Percentiles rank a stretch among this genome's conserved stretches.
phyloP scores from a whole-genome alignment of 495 filamentous ascomycete species.

The Talaromyces thailandensis region DNA sequence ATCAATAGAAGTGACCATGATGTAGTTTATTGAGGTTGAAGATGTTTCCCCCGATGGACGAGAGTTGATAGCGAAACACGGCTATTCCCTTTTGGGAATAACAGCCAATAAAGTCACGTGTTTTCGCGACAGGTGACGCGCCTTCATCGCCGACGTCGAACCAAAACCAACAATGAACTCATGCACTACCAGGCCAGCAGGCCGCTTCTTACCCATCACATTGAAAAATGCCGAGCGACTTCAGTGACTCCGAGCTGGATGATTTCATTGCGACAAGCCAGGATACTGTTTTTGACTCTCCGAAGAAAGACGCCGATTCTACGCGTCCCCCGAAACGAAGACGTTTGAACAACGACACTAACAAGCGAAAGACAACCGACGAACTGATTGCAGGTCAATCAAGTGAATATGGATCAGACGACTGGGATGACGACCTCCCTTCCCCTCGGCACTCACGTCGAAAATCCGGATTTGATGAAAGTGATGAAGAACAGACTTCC shows the following conservation, averaged over 20 bases:
- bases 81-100: not conserved
- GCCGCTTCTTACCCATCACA: not conserved
- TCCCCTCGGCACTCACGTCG: conserved; percentile 9
- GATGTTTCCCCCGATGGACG: not conserved
- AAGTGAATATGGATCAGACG: conserved; percentile 14
- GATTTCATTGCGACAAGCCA: conserved; percentile 23
- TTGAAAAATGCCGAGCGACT: conserved; percentile 5
- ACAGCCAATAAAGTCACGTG: conserved; percentile 4
- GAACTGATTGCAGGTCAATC: not conserved
- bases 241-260: conserved; percentile 19
- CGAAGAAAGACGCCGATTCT: conserved; percentile 5
- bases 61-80: not conserved
- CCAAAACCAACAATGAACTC: not conserved
- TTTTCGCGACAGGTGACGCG: conserved; percentile 10
- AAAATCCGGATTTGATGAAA: conserved; percentile 13
- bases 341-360: conserved; percentile 13
- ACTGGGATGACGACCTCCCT: conserved; percentile 8
- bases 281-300: conserved; percentile 8
- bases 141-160: not conserved
- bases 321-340: conserved; percentile 28
- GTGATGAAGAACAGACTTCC: conserved; percentile 15
- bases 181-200: not conserved
- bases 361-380: not conserved
- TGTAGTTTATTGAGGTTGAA: not conserved
- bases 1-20: not conserved